These are phyloP conservation scores for Cladophialophora bantiana DNA, from an alignment of 2,329 filamentous ascomycete genomes.

Conservation along the genomic window DNA sequence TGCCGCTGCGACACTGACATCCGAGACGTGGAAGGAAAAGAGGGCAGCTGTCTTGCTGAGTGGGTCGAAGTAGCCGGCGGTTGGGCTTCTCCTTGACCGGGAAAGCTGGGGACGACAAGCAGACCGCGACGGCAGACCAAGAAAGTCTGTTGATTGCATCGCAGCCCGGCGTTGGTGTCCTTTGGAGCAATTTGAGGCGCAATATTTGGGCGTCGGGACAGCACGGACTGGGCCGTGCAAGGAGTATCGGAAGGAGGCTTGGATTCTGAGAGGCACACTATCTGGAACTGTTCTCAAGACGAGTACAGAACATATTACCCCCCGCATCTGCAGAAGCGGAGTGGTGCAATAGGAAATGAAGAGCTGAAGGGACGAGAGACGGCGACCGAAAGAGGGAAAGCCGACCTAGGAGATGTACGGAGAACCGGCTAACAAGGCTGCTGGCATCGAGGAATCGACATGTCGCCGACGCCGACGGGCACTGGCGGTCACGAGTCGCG, in stretches of 20 bases:
- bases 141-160: constrained; percentile 33
- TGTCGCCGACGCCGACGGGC: constrained; percentile 6
- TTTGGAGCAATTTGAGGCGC: constrained; percentile 20
- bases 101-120: constrained; percentile 9
- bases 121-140: constrained; percentile 35
- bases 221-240: constrained; percentile 10
- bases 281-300: constrained; percentile 23
- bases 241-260: constrained; percentile 20
- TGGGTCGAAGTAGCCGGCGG: constrained; percentile 98
- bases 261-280: constrained; percentile 23
- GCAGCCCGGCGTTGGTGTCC: constrained; percentile 31
- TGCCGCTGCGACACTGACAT: constrained; percentile 98
- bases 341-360: constrained; percentile 1
- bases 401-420: neutral
- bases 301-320: constrained; percentile 9
- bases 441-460: neutral
- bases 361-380: constrained; percentile 2
- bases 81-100: constrained; percentile 70
- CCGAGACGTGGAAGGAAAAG: constrained; percentile 95
- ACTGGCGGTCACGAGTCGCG: constrained; percentile 5
- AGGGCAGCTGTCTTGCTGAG: constrained; percentile 90
- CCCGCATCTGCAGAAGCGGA: neutral
- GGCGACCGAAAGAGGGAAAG: neutral
- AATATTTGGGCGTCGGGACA: constrained; percentile 21
- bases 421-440: neutral